Conservation (phyloP, 1,284 basidiomycete species). For the Inonotus hispidus region DNA sequence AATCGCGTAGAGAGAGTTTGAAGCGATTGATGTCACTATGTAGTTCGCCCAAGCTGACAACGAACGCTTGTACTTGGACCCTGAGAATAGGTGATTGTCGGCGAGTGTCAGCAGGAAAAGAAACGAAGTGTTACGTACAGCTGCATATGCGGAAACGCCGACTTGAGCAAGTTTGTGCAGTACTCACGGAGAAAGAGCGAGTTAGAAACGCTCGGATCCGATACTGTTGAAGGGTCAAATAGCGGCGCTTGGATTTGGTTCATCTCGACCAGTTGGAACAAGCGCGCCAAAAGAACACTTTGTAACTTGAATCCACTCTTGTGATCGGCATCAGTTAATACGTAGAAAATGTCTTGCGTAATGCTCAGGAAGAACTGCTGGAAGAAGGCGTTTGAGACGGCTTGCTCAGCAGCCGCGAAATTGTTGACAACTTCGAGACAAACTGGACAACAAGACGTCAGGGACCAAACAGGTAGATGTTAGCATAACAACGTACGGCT, state of each 20-base stretch:
- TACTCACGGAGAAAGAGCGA: conserved; percentile 84
- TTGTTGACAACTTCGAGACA: conserved; percentile 95
- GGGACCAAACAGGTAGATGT: conserved; percentile 13
- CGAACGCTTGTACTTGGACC: conserved; percentile 73
- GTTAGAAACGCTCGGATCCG: conserved; percentile 78
- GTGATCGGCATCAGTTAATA: conserved; percentile 96
- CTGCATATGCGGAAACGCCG: conserved; percentile 89
- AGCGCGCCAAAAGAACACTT: conserved; percentile 81
- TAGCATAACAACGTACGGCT: conserved; percentile 53
- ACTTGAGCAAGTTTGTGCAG: conserved; percentile 80
- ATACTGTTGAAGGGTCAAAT: conserved; percentile 74
- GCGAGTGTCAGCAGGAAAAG: conserved; percentile 7
- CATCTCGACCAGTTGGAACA: conserved; percentile 91
- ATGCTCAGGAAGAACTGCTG: conserved; percentile 92
- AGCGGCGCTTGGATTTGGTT: conserved; percentile 81
- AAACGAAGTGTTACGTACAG: conserved; percentile 43
- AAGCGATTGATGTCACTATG: conserved; percentile 89
- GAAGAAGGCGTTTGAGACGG: conserved; percentile 75
- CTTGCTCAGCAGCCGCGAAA: conserved; percentile 78
- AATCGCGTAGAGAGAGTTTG: conserved; percentile 92
- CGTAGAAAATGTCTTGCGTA: conserved; percentile 96
- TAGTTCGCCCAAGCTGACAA: conserved; percentile 79
- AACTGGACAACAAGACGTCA: conserved; percentile 45
- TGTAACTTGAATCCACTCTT: conserved; percentile 97
- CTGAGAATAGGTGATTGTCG: conserved; percentile 30